Evolutionary conservation across 805 yeast species (phyloP), one percentile per base, ranked within the genome.

Genomic region (Candida tallmaniae): DNA sequence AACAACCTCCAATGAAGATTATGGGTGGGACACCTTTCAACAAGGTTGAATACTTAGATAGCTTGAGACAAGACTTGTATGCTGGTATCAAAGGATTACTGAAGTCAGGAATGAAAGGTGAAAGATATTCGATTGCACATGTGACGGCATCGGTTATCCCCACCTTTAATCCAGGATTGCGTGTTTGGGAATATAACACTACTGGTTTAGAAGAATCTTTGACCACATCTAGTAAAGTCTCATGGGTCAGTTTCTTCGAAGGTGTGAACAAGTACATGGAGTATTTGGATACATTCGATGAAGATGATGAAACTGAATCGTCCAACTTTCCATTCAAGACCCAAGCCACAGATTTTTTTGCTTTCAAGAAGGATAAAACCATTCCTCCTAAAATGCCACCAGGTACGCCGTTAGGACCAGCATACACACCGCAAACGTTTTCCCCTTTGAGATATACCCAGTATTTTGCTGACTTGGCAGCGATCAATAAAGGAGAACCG

Each of bases 101-200:
- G 36, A 70, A 68, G 36, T 55, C 69, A 1, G 70, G 83, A 3
- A 39, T 39, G 0, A 30, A 54, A 30, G 66, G 69, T 22, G 82
- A 80, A 42, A 60, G 88, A 27, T 86, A 83, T 51, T 67, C 87
- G 1, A 63, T 86, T 33, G 78, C 82, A 0, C 83, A 78, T 49
- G 75, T 86, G 11, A 70, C 79, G 2, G 78, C 88, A 1, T 80
- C 89, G 36, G 76, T 86, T 10, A 75, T 87, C 10, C 95, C 96
- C 3, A 86, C 94, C 0, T 87, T 80, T 59, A 84, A 83, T 45
- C 88, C 96, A 4, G 85, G 88, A 4, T 51, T 86, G 41, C 67
- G 95, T 43, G 78, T 86, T 2, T 86, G 94, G 93, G 95, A 86
- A 53, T 86, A 86, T 55, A 86, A 86, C 50, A 73, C 74, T 23